Base-by-base conservation (phyloP, 2,329 filamentous ascomycete genomes). In the Aureobasidium melanogenum region DNA sequence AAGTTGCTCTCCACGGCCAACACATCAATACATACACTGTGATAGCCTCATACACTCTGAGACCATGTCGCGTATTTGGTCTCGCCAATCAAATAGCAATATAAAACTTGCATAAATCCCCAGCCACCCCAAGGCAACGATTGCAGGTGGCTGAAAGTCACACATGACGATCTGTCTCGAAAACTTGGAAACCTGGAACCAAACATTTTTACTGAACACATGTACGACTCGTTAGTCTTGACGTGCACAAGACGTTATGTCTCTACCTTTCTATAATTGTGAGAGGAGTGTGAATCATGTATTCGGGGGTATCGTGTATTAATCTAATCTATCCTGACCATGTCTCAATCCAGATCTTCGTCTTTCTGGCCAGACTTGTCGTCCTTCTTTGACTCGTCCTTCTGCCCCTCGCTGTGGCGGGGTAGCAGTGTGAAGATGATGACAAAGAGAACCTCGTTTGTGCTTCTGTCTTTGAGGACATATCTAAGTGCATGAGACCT, bases 401-500 rank as follows among this genome's bases (percentile, higher is more conserved):
- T 60, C 15, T 63, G 43, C 15, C 66, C 60, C n/a, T 86, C 76
- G 64, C 88, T 80, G 50, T 89, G 85, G 60, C 84, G 85, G 9
- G 87, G 82, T 63, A 94, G 80, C 4, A 97, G 78, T 19, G 86
- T 88, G 72, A 97, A 93, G 5, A 91, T 75, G 17, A 97, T 79
- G 48, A 93, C 89, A 32, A 96, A 84, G 67, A 96, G 89, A 17
- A 89, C 82, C 36, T 89, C 82, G 51, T 83, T 83, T 0, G 89
- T 93, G 24, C 79, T 74, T 63, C 84, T 84, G 74, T 97, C 89
- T 71, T 92, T 93, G 70, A 97, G 82, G 62, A 95, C 90, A 75
- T 97, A 97, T 82, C 92, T 92, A 76, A 95, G 83, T 67, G 86
- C 82, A 76, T 95, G 89, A 79, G 89, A 88, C 80, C 88, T 89